These are phyloP conservation scores for Sonneratia caseolaris DNA, from an alignment of 345 rosid species.

Conservation along the genomic window DNA sequence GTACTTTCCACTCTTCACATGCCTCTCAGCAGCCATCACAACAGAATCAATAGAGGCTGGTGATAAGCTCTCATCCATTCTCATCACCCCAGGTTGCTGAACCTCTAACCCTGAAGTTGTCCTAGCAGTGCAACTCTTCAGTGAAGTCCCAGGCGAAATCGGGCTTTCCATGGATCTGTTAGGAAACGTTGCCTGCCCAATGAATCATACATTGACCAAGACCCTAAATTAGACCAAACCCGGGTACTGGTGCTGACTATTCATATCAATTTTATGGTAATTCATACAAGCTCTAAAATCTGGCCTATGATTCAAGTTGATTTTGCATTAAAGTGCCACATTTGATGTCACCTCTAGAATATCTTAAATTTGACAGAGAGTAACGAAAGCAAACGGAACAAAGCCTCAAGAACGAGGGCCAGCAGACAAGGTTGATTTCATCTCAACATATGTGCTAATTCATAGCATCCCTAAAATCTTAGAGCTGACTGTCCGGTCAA, in stretches of 20 bases:
- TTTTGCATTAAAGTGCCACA: too few species aligned
- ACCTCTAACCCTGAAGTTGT: constrained; percentile 36
- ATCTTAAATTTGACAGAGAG: too few species aligned
- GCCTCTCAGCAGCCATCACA: constrained; percentile 57
- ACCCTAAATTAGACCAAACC: neutral
- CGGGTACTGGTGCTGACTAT: neutral
- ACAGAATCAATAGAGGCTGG: constrained; percentile 84
- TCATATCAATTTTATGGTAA: neutral
- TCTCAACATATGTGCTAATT: too few species aligned
- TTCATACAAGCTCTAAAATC: neutral
- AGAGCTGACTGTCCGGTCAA: neutral
- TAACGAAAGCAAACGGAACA: too few species aligned
- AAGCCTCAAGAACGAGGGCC: too few species aligned
- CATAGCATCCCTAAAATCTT: neutral
- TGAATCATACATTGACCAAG: neutral
- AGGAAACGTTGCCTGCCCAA: constrained; percentile 38
- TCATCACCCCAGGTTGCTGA: constrained; percentile 37
- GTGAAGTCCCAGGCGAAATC: constrained; percentile 31
- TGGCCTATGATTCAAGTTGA: neutral
- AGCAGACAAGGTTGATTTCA: too few species aligned
- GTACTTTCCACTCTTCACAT: constrained; percentile 46
- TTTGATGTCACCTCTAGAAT: too few species aligned
- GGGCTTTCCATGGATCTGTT: constrained; percentile 59
- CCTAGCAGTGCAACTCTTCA: constrained; percentile 43
- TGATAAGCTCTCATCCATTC: constrained; percentile 72